A percentile compares a stretch with the other conserved stretches of the same genome.
phyloP scores from a whole-genome alignment of 257 asterid species.

The Perilla frutescens region DNA sequence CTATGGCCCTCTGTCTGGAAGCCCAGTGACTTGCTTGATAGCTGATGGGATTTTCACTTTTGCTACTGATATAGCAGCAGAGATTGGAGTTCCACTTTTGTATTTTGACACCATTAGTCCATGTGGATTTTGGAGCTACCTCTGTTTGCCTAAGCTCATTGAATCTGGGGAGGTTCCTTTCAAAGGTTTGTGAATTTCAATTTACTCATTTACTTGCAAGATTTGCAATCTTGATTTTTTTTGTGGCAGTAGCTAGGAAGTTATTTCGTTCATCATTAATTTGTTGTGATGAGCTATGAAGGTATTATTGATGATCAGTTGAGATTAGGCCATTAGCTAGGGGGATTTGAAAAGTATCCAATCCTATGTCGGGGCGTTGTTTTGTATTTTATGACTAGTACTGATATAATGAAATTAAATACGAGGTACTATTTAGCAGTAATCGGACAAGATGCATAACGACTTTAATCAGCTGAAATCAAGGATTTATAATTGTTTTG shows the following conservation, averaged over 20 bases:
- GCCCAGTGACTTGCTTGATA: slow-evolving; percentile 46
- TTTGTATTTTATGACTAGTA: too few relatives aligned
- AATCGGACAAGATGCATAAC: too few relatives aligned
- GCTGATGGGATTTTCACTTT: slow-evolving; percentile 68
- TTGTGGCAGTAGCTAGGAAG: too few relatives aligned
- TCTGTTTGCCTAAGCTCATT: slow-evolving; percentile 63
- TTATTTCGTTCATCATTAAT: neutral
- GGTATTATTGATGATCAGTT: neutral
- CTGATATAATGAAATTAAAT: too few relatives aligned
- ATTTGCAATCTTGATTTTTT: neutral
- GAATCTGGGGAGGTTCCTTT: slow-evolving; percentile 67
- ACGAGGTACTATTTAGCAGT: too few relatives aligned
- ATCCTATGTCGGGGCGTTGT: too few relatives aligned
- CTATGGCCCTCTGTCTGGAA: slow-evolving; percentile 25
- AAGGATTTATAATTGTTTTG: too few relatives aligned
- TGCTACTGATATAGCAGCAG: slow-evolving; percentile 48
- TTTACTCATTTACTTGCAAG: neutral
- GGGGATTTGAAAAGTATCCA: neutral
- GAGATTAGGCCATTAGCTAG: neutral
- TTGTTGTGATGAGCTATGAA: too few relatives aligned
- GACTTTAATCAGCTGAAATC: too few relatives aligned
- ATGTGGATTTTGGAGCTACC: slow-evolving; percentile 54
- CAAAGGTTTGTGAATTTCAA: slow-evolving; percentile 37
- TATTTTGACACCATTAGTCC: slow-evolving; percentile 70
- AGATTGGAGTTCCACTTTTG: slow-evolving; percentile 46